Percentiles rank a stretch among this genome's conserved stretches.
Evolutionary conservation across 2,329 filamentous ascomycete genomes (phyloP).

Genomic region (Alternaria postmessia): DNA sequence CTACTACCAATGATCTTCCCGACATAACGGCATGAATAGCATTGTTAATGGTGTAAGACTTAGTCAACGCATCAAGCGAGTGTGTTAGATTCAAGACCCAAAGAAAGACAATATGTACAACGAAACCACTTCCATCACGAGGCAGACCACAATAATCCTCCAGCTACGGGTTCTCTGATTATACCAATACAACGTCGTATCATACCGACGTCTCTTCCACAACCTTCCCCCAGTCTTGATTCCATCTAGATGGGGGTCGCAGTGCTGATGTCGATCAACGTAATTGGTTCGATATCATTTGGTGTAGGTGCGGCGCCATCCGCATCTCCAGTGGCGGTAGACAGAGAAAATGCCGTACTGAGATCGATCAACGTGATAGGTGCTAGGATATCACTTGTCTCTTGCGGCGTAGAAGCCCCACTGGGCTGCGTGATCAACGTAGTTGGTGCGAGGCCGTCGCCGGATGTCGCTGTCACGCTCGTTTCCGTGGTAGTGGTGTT

Average conservation of each 20-base stretch:
- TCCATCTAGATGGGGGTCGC: background rate
- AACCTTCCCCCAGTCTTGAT: fast-evolving
- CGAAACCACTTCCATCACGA: background rate
- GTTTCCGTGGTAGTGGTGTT: background rate
- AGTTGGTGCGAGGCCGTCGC: background rate
- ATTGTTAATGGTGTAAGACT: background rate
- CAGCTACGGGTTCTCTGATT: background rate
- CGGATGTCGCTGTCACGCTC: background rate
- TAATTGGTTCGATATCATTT: constrained; percentile 11
- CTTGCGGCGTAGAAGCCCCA: background rate
- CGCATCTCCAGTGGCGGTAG: background rate
- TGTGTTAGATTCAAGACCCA: background rate
- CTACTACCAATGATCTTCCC: background rate
- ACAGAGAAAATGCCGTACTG: background rate
- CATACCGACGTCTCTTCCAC: too few relatives aligned
- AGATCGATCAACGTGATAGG: constrained; percentile 9
- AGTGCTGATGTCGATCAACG: constrained; percentile 8
- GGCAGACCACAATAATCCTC: background rate
- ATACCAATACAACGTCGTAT: background rate
- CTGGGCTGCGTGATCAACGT: constrained; percentile 4
- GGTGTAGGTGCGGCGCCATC: background rate
- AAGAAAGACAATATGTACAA: background rate
- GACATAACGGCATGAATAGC: background rate
- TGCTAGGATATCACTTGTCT: background rate
- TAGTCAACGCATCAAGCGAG: background rate